Conservation (phyloP, 1,284 basidiomycete genomes). For the Sporisorium graminicola region DNA sequence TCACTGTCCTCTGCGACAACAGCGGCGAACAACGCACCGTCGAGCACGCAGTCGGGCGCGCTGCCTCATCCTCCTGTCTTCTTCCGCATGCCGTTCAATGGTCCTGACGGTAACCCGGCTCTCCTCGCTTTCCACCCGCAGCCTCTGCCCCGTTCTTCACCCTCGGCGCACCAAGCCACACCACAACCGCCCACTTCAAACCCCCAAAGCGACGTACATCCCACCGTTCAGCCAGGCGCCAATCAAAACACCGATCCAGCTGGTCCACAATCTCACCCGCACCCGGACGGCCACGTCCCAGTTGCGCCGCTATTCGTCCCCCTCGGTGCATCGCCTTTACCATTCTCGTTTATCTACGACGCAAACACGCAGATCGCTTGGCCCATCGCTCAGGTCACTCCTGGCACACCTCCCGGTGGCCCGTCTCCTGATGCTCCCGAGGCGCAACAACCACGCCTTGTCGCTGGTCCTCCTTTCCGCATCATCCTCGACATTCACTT, state of each 20-base stretch:
- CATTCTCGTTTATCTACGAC: slow-evolving; percentile 64
- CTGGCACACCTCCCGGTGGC: slow-evolving; percentile 38
- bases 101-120: slow-evolving; percentile 46
- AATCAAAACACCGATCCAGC: neutral
- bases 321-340: slow-evolving; percentile 56
- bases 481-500: slow-evolving; percentile 56
- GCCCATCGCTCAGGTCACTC: slow-evolving; percentile 55
- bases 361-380: slow-evolving; percentile 50
- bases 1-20: neutral
- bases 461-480: slow-evolving; percentile 60
- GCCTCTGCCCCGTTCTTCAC: slow-evolving; percentile 27
- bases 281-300: slow-evolving; percentile 48
- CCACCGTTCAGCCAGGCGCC: slow-evolving; percentile 2
- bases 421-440: slow-evolving; percentile 33
- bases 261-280: slow-evolving; percentile 20
- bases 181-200: neutral
- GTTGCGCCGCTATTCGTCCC: slow-evolving; percentile 60
- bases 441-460: slow-evolving; percentile 44
- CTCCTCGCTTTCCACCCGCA: slow-evolving; percentile 53
- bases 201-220: neutral
- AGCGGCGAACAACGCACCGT: neutral
- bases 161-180: neutral
- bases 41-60: neutral
- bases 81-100: slow-evolving; percentile 54
- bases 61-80: slow-evolving; percentile 31